Conservation (phyloP, 2,329 filamentous ascomycete genomes). For the Alternaria viburni region DNA sequence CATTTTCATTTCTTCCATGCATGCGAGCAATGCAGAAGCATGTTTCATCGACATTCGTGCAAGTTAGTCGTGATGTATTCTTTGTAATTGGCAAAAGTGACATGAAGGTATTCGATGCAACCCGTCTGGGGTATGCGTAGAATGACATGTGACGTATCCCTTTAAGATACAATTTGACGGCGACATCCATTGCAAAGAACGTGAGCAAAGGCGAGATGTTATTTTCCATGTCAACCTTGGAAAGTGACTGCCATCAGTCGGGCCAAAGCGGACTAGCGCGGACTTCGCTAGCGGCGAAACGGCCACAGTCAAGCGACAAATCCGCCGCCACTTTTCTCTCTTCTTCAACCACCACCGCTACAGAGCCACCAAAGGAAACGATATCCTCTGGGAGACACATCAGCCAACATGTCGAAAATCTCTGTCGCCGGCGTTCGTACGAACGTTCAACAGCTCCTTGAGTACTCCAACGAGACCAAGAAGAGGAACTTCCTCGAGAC, state of each 20-base stretch:
- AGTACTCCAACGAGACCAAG: conserved; percentile 95
- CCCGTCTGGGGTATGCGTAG: neutral
- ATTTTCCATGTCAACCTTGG: neutral
- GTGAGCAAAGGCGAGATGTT: neutral
- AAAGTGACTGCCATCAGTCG: neutral
- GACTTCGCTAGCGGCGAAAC: conserved; percentile 15
- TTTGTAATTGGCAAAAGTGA: neutral
- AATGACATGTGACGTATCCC: neutral
- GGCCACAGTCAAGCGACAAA: conserved; percentile 21
- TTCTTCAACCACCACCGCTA: conserved; percentile 40
- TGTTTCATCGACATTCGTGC: neutral
- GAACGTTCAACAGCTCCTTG: conserved; percentile 91
- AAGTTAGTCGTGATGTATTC: neutral
- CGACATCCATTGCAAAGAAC: neutral
- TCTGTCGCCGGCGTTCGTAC: conserved; percentile 92
- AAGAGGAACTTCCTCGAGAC: conserved; percentile 98
- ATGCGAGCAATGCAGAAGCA: conserved; percentile 10
- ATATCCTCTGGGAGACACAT: conserved; percentile 58
- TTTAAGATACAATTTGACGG: neutral
- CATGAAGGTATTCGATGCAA: neutral
- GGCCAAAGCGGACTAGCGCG: conserved; percentile 17
- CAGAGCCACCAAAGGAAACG: conserved; percentile 49
- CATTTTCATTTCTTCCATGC: conserved; percentile 14
- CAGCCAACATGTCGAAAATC: conserved; percentile 76
- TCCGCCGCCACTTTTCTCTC: conserved; percentile 17